Evolutionary conservation across 768 basidiomycete species (phyloP).

Genomic region (Lactarius sp.): DNA sequence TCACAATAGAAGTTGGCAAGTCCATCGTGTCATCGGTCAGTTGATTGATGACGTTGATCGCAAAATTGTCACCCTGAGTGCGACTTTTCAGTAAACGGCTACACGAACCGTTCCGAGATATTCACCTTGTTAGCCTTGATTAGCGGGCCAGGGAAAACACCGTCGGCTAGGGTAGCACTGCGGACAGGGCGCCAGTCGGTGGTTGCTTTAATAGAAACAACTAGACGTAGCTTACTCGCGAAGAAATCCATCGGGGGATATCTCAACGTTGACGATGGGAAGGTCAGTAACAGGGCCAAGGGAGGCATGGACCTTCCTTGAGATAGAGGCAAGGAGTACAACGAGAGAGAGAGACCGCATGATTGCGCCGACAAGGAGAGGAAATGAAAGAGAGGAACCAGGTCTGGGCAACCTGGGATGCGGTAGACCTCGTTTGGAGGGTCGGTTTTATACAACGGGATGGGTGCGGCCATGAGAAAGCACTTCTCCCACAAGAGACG

Average conservation of each 20-base stretch:
- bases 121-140: constrained; percentile 37
- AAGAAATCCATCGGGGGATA: constrained; percentile 27
- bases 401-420: background rate
- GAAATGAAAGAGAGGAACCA: background rate
- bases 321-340: constrained; percentile 4
- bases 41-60: constrained; percentile 41
- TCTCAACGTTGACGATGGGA: constrained; percentile 21
- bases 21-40: constrained; percentile 43
- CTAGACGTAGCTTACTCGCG: constrained; percentile 13
- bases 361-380: background rate
- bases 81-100: constrained; percentile 26
- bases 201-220: background rate
- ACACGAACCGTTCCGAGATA: too few species aligned
- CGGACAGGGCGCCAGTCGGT: background rate
- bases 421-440: background rate
- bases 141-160: constrained; percentile 44
- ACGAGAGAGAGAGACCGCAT: background rate
- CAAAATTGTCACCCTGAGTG: constrained; percentile 34
- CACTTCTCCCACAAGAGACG: background rate
- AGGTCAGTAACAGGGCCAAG: constrained; percentile 28
- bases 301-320: constrained; percentile 6
- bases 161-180: constrained; percentile 41
- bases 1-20: constrained; percentile 45
- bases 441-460: background rate
- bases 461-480: background rate